These are phyloP conservation scores for Psilocybe sp. DNA, from an alignment of 768 basidiomycete species.

Conservation along the genomic window DNA sequence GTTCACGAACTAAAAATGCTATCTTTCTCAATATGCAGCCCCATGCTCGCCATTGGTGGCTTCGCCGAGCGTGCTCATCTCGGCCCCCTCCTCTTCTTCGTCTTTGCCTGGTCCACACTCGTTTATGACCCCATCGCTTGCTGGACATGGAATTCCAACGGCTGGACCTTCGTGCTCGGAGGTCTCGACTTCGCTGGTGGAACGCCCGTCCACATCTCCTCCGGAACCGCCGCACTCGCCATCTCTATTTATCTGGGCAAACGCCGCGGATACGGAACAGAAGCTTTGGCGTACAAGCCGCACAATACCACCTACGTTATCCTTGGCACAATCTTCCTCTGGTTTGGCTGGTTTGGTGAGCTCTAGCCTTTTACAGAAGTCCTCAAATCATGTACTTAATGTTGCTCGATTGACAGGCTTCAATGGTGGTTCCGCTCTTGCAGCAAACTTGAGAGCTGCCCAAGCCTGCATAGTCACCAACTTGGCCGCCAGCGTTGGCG, in stretches of 20 bases:
- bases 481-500: constrained; percentile 83
- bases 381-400: neutral
- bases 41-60: constrained; percentile 91
- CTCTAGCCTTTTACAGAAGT: neutral
- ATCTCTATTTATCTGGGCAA: constrained; percentile 91
- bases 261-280: constrained; percentile 88
- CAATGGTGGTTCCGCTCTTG: constrained; percentile 90
- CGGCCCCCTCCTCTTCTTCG: constrained; percentile 84
- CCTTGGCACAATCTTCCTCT: constrained; percentile 88
- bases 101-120: constrained; percentile 86
- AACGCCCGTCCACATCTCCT: constrained; percentile 97
- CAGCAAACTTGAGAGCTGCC: constrained; percentile 85
- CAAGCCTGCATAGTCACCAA: constrained; percentile 94
- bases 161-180: constrained; percentile 73
- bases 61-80: constrained; percentile 87
- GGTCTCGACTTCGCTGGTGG: constrained; percentile 94
- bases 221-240: constrained; percentile 90
- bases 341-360: constrained; percentile 88
- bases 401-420: constrained; percentile 41
- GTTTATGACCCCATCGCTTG: constrained; percentile 95
- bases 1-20: neutral
- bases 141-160: constrained; percentile 91
- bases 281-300: constrained; percentile 89
- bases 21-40: constrained; percentile 34
- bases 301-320: constrained; percentile 93